Evolutionary conservation across 2,329 filamentous ascomycete genomes (phyloP).

Genomic region (Aspergillus quadricinctus): DNA sequence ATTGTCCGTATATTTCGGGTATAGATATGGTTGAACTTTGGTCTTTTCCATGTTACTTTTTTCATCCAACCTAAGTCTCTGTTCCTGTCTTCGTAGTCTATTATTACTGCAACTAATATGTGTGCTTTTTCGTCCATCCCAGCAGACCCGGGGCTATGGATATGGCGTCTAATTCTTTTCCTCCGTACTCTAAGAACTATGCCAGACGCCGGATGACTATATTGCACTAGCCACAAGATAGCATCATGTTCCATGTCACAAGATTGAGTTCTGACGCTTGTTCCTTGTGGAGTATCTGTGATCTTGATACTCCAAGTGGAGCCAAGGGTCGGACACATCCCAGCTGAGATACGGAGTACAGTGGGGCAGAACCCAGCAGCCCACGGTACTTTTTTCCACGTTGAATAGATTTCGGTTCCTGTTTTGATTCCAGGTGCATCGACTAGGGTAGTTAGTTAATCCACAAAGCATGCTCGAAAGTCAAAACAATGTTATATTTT

Average conservation of each 20-base stretch:
- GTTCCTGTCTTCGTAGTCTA: neutral
- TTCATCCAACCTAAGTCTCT: neutral
- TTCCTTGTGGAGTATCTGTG: neutral
- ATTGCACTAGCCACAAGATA: neutral
- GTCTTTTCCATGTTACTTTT: neutral
- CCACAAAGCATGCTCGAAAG: neutral
- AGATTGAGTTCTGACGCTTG: neutral
- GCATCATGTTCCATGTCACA: neutral
- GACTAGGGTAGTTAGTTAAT: neutral
- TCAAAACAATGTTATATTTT: too few species aligned
- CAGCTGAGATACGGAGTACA: neutral
- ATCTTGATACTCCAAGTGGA: neutral
- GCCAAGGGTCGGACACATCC: neutral
- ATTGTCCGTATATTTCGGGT: neutral
- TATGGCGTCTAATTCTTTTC: too few species aligned
- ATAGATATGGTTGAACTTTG: neutral
- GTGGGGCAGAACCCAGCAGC: neutral
- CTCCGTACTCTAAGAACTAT: neutral
- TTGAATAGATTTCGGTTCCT: neutral
- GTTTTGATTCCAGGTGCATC: neutral
- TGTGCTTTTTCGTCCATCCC: neutral
- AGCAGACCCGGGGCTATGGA: too few species aligned
- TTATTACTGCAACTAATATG: neutral
- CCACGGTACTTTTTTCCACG: neutral
- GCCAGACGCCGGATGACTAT: neutral